A percentile compares a stretch with the other conserved stretches of the same genome.
Conservation (phyloP, 441 rosid species). For the Pelargonium australe region DNA sequence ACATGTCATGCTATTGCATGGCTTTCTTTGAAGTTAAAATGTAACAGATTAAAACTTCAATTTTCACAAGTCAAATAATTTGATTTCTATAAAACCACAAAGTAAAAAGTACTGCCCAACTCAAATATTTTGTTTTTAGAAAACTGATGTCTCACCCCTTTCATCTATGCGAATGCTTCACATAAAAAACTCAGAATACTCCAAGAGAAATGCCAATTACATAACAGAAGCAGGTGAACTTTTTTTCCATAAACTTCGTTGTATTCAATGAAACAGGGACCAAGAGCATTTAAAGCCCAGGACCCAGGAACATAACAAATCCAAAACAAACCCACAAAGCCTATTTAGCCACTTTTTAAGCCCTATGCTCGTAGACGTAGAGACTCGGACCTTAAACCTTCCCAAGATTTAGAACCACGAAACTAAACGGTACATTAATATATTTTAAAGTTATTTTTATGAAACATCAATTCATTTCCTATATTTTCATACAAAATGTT, state of each 20-base stretch:
- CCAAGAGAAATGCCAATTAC: background rate
- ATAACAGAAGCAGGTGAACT: background rate
- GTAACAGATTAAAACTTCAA: background rate
- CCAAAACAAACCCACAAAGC: too few relatives aligned
- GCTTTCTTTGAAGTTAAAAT: too few relatives aligned
- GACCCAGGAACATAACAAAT: too few relatives aligned
- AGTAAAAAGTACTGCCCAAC: background rate
- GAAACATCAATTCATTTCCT: background rate
- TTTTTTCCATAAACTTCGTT: too few relatives aligned
- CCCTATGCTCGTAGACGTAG: too few relatives aligned
- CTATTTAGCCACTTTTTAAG: too few relatives aligned
- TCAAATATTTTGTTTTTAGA: background rate
- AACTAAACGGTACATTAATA: background rate
- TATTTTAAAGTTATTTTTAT: background rate
- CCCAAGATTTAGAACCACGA: too few relatives aligned
- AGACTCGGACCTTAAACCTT: too few relatives aligned
- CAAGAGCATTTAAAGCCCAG: too few relatives aligned
- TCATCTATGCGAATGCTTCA: background rate
- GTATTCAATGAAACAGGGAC: too few relatives aligned
- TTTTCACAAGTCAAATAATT: background rate
- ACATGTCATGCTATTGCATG: too few relatives aligned
- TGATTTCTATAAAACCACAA: background rate
- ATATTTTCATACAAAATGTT: background rate
- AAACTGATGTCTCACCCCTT: background rate
- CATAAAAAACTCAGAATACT: background rate